phyloP scores from a whole-genome alignment of 305 asterid genomes.

The Fraxinus sp. region DNA sequence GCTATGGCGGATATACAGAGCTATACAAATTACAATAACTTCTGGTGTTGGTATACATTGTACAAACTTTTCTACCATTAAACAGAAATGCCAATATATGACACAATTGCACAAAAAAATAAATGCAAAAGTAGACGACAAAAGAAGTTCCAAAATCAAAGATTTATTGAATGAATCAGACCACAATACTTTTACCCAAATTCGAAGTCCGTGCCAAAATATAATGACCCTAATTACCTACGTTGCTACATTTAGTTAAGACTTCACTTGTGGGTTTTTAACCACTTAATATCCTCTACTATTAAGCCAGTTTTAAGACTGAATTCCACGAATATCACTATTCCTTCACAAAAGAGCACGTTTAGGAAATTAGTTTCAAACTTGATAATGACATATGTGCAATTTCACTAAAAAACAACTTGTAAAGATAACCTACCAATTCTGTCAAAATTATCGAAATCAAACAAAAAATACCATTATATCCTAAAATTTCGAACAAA shows the following conservation, averaged over 20 bases:
- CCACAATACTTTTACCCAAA: neutral
- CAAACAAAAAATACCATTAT: neutral
- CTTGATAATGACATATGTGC: neutral
- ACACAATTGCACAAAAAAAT: neutral
- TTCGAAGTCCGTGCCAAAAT: neutral
- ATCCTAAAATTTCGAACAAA: neutral
- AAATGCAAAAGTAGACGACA: neutral
- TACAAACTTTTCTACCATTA: neutral
- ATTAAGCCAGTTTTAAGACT: neutral
- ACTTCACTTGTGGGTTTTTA: neutral
- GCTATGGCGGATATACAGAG: neutral
- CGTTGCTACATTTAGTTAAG: neutral
- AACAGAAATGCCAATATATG: neutral
- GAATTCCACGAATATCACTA: neutral
- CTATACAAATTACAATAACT: neutral
- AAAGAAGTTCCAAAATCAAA: neutral
- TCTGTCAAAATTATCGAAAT: neutral
- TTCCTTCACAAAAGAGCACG: neutral
- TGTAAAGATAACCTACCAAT: constrained; percentile 4
- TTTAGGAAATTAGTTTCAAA: neutral
- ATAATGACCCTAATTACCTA: neutral
- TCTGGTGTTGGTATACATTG: neutral
- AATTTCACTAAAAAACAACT: constrained; percentile 1
- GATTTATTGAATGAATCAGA: neutral
- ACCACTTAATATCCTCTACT: neutral